These are phyloP conservation scores for Chenopodium album DNA, from an alignment of 148 eudicot genomes.

Conservation along the genomic window DNA sequence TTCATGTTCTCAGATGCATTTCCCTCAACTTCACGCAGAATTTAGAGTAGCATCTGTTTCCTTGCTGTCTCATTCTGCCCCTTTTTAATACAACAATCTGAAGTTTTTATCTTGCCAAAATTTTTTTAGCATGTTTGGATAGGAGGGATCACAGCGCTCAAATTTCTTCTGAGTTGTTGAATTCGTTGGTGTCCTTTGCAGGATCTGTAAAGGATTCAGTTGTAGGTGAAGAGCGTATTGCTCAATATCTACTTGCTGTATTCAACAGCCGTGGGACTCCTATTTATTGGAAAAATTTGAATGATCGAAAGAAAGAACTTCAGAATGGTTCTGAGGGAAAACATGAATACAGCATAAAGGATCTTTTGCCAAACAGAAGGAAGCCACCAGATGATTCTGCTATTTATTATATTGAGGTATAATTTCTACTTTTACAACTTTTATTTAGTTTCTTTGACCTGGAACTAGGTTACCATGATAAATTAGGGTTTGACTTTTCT, in stretches of 20 bases:
- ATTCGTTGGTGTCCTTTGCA: conserved; percentile 32
- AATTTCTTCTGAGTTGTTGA: conserved; percentile 3
- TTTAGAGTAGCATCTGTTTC: not conserved
- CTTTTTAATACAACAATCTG: no score
- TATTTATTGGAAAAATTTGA: conserved; percentile 66
- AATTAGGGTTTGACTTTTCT: not conserved
- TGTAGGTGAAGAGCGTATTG: conserved; percentile 97
- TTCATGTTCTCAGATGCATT: not conserved
- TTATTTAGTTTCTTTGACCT: not conserved
- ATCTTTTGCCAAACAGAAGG: conserved; percentile 68
- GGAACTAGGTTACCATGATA: not conserved
- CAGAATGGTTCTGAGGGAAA: conserved; percentile 30
- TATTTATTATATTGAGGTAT: conserved; percentile 76
- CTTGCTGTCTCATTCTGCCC: not conserved
- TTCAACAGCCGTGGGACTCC: conserved; percentile 85
- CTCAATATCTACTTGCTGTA: conserved; percentile 79
- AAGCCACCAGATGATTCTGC: conserved; percentile 53
- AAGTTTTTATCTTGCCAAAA: no score
- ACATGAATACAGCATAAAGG: conserved; percentile 52
- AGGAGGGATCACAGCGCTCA: not conserved
- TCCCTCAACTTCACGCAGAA: not conserved
- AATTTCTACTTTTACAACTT: not conserved
- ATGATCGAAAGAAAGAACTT: conserved; percentile 36
- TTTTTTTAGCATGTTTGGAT: no score
- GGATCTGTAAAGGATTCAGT: conserved; percentile 95